A percentile compares a stretch with the other conserved stretches of the same genome.
Conservation (phyloP, 129 eudicot genomes). For the Heracleum sosnowskyi region DNA sequence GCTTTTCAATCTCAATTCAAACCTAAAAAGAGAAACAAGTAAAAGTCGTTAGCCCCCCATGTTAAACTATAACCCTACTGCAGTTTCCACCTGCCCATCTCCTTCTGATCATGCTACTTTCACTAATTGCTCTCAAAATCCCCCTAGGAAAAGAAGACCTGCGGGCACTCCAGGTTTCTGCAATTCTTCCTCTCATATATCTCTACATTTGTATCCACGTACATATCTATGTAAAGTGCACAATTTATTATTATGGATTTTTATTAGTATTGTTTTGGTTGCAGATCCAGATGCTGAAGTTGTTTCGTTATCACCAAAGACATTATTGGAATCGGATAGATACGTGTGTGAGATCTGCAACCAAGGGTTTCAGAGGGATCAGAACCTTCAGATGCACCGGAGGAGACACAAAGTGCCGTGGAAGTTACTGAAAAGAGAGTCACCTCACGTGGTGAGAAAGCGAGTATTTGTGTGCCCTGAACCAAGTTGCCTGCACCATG, state of each 20-base stretch:
- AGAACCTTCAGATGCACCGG: slow-evolving; percentile 65
- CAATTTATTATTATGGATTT: not conserved
- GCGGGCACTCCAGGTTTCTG: slow-evolving; percentile 58
- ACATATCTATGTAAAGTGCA: no score
- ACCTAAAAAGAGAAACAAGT: slow-evolving; percentile 7
- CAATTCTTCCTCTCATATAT: not conserved
- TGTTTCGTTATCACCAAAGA: slow-evolving; percentile 54
- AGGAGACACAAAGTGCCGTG: slow-evolving; percentile 68
- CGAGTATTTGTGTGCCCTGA: slow-evolving; percentile 69
- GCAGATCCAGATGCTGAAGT: slow-evolving; percentile 75
- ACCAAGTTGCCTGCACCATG: slow-evolving; percentile 55
- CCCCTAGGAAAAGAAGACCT: slow-evolving; percentile 55
- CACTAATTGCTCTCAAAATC: slow-evolving; percentile 30
- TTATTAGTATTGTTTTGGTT: not conserved
- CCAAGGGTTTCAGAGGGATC: slow-evolving; percentile 70
- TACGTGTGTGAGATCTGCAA: slow-evolving; percentile 72
- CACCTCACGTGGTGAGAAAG: slow-evolving; percentile 34
- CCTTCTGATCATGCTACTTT: slow-evolving; percentile 49
- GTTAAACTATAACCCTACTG: slow-evolving; percentile 41
- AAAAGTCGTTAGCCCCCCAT: slow-evolving; percentile 32
- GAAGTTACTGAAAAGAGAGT: slow-evolving; percentile 53
- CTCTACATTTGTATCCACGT: not conserved
- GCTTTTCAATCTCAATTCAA: not conserved
- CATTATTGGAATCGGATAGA: slow-evolving; percentile 52
- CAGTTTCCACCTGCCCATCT: slow-evolving; percentile 40